Evolutionary conservation across 352 stramenopile species (phyloP).

Genomic region (Globisporangium carolinianum): DNA sequence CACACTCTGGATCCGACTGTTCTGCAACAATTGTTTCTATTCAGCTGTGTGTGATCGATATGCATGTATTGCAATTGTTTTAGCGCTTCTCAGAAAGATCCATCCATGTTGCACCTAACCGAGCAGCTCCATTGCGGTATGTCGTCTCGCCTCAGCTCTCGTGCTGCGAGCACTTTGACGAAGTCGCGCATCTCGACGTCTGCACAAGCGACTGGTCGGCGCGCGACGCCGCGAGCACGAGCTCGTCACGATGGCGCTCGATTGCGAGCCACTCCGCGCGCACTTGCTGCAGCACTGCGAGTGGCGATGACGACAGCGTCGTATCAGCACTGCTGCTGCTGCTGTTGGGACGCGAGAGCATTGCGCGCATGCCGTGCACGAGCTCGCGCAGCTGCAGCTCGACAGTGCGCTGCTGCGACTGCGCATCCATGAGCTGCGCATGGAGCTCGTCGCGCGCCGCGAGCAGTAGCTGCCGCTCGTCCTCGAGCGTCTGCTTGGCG

Average conservation of each 20-base stretch:
- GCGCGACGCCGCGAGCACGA: constrained; percentile 34
- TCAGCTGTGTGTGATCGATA: too few species aligned
- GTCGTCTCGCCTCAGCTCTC: too few species aligned
- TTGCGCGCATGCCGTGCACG: constrained; percentile 2
- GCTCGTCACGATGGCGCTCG: constrained; percentile 27
- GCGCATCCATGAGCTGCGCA: constrained; percentile 17
- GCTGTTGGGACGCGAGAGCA: background rate
- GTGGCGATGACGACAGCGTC: background rate
- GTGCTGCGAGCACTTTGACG: constrained; percentile 33
- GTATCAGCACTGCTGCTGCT: background rate
- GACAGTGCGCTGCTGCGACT: background rate
- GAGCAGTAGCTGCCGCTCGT: constrained; percentile 3
- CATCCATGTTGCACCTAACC: too few species aligned
- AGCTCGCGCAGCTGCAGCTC: constrained; percentile 8
- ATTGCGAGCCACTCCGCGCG: constrained; percentile 18
- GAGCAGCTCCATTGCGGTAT: too few species aligned
- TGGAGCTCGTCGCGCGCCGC: constrained; percentile 43
- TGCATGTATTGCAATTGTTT: too few species aligned
- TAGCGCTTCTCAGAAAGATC: too few species aligned
- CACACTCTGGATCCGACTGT: too few species aligned
- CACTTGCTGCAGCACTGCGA: constrained; percentile 13
- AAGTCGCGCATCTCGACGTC: constrained; percentile 44
- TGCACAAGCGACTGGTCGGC: constrained; percentile 33
- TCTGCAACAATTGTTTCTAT: too few species aligned
- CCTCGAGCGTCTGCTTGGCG: background rate